These are phyloP conservation scores for Ailanthus altissimus DNA, from an alignment of 345 rosid genomes.

Conservation along the genomic window DNA sequence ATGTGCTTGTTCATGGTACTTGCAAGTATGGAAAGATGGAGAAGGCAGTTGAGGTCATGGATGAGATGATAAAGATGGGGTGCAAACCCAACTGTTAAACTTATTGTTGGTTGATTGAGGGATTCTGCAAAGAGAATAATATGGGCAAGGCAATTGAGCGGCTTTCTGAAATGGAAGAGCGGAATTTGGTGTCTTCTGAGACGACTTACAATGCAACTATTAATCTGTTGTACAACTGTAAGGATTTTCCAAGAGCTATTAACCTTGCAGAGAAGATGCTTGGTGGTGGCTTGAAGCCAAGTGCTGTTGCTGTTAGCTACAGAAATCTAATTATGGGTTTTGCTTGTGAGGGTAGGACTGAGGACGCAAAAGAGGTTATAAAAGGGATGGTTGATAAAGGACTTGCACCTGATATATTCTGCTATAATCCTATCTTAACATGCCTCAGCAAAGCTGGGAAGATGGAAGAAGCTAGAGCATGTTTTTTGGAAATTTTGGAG, in stretches of 20 bases:
- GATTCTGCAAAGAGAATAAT: conserved; percentile 26
- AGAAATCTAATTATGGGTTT: conserved; percentile 28
- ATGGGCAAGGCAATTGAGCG: conserved; percentile 11
- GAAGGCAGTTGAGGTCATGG: conserved; percentile 32
- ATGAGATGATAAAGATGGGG: conserved; percentile 33
- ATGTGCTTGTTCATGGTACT: conserved; percentile 22
- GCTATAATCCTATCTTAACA: conserved; percentile 35
- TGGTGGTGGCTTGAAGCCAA: conserved; percentile 31
- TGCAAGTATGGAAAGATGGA: conserved; percentile 34
- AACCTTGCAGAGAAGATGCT: conserved; percentile 24
- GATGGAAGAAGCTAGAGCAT: conserved; percentile 35
- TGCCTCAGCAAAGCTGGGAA: conserved; percentile 39
- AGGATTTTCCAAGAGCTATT: conserved; percentile 26
- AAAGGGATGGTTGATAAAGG: conserved; percentile 25
- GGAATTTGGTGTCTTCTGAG: conserved; percentile 29
- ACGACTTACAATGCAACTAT: conserved; percentile 26
- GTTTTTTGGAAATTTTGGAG: conserved; percentile 26
- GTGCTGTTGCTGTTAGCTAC: conserved; percentile 22
- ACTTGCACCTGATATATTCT: conserved; percentile 31
- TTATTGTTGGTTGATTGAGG: conserved; percentile 34
- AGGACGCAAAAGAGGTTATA: conserved; percentile 29
- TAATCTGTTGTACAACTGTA: conserved; percentile 22
- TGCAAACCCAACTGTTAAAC: conserved; percentile 32
- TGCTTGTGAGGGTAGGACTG: conserved; percentile 18
- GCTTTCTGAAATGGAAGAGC: conserved; percentile 30